Conservation (phyloP, 2,329 filamentous ascomycete genomes). For the Venturia asperata region DNA sequence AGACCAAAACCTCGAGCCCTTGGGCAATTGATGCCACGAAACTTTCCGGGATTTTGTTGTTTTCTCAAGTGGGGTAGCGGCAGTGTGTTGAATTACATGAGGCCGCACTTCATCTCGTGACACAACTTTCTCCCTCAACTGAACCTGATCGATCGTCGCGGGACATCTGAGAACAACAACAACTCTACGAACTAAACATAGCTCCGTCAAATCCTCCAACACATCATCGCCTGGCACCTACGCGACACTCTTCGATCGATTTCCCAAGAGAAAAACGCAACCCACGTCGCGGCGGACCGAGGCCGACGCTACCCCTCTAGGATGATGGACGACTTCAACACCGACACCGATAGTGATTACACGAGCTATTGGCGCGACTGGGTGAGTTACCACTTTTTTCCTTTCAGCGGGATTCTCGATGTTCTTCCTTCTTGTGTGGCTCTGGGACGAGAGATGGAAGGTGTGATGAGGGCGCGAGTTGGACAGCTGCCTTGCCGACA, state of each 20-base stretch:
- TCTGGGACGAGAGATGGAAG: background rate
- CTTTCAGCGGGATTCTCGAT: background rate
- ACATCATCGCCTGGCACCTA: background rate
- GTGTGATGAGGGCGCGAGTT: background rate
- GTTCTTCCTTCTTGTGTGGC: background rate
- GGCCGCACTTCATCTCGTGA: constrained; percentile 2
- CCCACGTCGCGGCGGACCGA: background rate
- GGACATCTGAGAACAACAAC: background rate
- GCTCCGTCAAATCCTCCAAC: background rate
- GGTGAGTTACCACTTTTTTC: constrained; percentile 55
- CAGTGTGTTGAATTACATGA: background rate
- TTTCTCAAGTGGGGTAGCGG: no score
- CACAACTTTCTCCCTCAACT: background rate
- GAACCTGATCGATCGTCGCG: background rate
- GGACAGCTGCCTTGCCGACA: background rate
- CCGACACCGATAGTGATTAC: constrained; percentile 97
- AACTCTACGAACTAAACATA: constrained; percentile 1
- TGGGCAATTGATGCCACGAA: no score
- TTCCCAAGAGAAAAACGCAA: background rate
- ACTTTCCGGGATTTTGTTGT: no score
- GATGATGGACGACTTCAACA: constrained; percentile 92
- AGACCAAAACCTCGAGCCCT: no score
- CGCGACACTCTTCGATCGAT: background rate
- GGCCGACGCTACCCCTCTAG: background rate
- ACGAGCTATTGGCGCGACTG: constrained; percentile 99